phyloP scores from a whole-genome alignment of 805 yeast species.

The Candida loeiensis region DNA sequence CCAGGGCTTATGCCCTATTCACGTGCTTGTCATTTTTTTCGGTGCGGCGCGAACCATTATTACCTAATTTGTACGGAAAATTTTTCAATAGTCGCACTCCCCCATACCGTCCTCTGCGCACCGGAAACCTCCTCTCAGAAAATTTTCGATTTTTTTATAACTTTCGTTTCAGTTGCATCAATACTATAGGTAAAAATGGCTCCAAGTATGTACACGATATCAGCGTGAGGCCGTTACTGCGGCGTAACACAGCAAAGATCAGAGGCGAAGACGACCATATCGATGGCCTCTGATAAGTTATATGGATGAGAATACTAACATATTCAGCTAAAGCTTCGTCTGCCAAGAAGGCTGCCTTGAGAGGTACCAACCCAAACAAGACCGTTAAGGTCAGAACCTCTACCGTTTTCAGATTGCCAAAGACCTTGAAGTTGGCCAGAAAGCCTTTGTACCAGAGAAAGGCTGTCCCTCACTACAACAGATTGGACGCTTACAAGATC shows the following conservation, averaged over 20 bases:
- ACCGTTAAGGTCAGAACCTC: slow-evolving; percentile 89
- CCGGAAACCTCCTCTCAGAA: slow-evolving; percentile 8
- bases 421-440: slow-evolving; percentile 92
- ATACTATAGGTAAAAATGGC: slow-evolving; percentile 20
- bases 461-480: slow-evolving; percentile 95
- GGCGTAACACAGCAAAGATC: background rate
- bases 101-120: slow-evolving; percentile 4
- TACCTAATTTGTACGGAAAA: slow-evolving; percentile 6
- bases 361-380: slow-evolving; percentile 93
- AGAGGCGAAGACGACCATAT: no score
- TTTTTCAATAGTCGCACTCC: slow-evolving; percentile 6
- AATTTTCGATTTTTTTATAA: slow-evolving; percentile 13
- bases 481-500: slow-evolving; percentile 94
- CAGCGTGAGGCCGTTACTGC: background rate
- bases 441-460: slow-evolving; percentile 92
- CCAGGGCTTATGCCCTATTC: background rate
- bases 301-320: slow-evolving; percentile 8
- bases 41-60: background rate
- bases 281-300: no score
- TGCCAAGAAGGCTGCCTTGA: slow-evolving; percentile 98
- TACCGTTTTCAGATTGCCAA: slow-evolving; percentile 95
- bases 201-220: slow-evolving; percentile 18
- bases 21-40: slow-evolving; percentile 4
- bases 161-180: slow-evolving; percentile 8
- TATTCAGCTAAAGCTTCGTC: slow-evolving; percentile 74